Base-by-base conservation (phyloP, 2,329 filamentous ascomycete species). In the Neopestalotiopsis sp. region DNA sequence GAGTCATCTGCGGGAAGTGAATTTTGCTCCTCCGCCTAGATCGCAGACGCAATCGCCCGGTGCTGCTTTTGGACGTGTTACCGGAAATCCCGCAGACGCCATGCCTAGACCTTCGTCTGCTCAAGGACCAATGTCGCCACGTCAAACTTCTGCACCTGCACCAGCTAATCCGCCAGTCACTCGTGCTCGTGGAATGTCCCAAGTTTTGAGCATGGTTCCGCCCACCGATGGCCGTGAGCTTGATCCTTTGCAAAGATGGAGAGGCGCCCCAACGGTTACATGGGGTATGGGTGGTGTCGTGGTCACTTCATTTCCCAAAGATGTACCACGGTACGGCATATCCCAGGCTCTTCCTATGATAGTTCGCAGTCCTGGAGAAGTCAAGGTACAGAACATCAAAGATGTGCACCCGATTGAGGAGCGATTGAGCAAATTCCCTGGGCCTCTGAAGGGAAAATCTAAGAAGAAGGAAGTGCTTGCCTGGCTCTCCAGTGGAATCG, bases 381-480 rank as follows among this genome's bases (percentile, higher is more conserved):
- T 98, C 30, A 94, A 91, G 74, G 83, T 95, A n/a, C 88, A 90
- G 71, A 92, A 88, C 73, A 87, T 93, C 71, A 96, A 92, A 77
- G 90, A 94, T 58, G 84, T 94, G 38, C 83, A 93, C 59, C 90
- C 93, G 4, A 83, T 94, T 9, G 84, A 89, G 30, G 94, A 96
- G 42, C 88, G 90, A 2, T 83, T 96, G 63, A 87, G 89, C 20
- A 94, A 91, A 73, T 98, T 98, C 76, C 96, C 96, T 0, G 96
- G 96, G 0, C 96, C 97, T 3, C 83, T 99, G 34, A 94, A 92
- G 79, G 88, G 90, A 56, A 98, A 98, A 78, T 90, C 91, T 1
- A 98, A 97, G 85, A 99, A 99, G 86, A 99, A 98, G 83, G 95
- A 99, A 67, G 88, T 94, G 0, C 74, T 95, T 58, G 81, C 89